Evolutionary conservation across 495 filamentous ascomycete species (phyloP).

Genomic region (Penicillium roqueforti): DNA sequence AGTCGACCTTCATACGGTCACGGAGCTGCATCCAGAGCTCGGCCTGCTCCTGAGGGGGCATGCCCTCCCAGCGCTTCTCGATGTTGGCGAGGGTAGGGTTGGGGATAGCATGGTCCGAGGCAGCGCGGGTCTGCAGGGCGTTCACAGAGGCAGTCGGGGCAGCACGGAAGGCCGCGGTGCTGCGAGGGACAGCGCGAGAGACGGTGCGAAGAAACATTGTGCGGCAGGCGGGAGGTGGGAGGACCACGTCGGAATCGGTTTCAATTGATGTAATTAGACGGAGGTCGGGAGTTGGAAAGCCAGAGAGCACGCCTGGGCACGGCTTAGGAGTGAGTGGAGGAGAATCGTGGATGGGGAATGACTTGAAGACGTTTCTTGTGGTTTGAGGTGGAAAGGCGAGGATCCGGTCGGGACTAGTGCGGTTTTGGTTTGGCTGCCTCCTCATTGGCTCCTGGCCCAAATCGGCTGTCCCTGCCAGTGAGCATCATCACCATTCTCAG

Average conservation of each 20-base stretch:
- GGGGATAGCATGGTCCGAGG: constrained; percentile 82
- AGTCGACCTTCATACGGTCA: constrained; percentile 97
- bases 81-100: constrained; percentile 97
- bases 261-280: constrained; percentile 26
- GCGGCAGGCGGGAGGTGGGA: constrained; percentile 35
- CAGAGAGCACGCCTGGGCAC: constrained; percentile 24
- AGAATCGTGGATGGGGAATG: constrained; percentile 33
- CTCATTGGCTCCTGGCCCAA: constrained; percentile 34
- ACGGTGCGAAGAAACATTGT: constrained; percentile 49
- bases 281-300: constrained; percentile 17
- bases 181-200: constrained; percentile 45
- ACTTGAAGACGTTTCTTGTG: constrained; percentile 39
- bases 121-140: constrained; percentile 57
- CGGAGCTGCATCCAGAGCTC: constrained; percentile 97
- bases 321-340: constrained; percentile 36
- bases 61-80: constrained; percentile 97
- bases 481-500: constrained; percentile 27
- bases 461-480: constrained; percentile 19
- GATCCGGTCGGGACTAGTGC: constrained; percentile 36
- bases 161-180: constrained; percentile 42
- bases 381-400: constrained; percentile 47
- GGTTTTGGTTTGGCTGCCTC: constrained; percentile 33
- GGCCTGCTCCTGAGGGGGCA: constrained; percentile 97
- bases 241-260: constrained; percentile 30
- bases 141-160: constrained; percentile 40